Base-by-base conservation (phyloP, 371 early-diverging fungal genomes). In the Circinella minor region DNA sequence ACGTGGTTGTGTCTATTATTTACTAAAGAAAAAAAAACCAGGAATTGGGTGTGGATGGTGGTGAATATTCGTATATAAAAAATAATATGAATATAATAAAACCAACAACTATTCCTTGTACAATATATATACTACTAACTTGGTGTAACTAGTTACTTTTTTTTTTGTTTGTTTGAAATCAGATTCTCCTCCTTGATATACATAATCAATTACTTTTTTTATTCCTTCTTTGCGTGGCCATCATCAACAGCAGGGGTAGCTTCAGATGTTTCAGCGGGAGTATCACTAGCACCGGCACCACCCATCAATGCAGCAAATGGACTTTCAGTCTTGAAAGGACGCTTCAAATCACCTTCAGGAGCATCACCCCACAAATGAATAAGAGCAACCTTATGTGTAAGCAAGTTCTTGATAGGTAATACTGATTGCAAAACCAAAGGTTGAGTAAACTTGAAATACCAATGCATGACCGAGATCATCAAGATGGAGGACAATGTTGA, bases 371-470 rank as follows among this genome's bases (percentile, higher is more conserved):
- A 86, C 62, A 96, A 61, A 76, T 95, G 89, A 73, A 97, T 88
- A 79, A 90, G 85, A 70, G 94, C 91, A 34, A 91, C 81, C 78
- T 90, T 93, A 79, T 86, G 88, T 63, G 87, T 83, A 69, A 88
- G 72, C 61, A 94, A 74, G 77, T 90, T 91, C 84, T 92, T 89
- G 77, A 94, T 68, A 14, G 94, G 95, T 63, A 96, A 74, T 71
- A 96, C 85, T 20, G 92, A 90, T 86, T 97, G 98, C 79, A 96
- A 83, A 63, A 96, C 83, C 55, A 97, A 82, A 34, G 98, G 98
- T 71, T 96, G 94, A 70, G 93, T 89, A 71, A 94, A 95, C 60
- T 93, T 92, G 80, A 90, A 96, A 81, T 95, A 90, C 82, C 90
- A 93, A 83, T 96, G 94, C 85, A 96, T 89, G 61, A 92, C 85